Evolutionary conservation across 2,329 filamentous ascomycete species (phyloP), one percentile per base, ranked within the genome.

Genomic region (Celoporthe dispersa): DNA sequence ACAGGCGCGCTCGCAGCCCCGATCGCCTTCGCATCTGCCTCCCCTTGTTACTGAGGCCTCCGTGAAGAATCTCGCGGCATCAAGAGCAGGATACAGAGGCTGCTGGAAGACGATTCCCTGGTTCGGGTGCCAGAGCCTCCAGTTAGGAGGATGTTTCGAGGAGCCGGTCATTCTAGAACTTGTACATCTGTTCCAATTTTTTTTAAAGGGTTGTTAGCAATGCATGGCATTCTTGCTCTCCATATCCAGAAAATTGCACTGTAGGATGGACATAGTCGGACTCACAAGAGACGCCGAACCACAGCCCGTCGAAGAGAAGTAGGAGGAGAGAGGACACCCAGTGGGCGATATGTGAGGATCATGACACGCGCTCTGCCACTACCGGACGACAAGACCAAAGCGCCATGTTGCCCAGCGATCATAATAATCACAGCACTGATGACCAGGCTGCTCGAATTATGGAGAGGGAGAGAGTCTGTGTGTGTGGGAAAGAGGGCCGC

Each of bases 101-200:
- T 64, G 72, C 41, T 67, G 73, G 71, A 83, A 84, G 2, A 81
- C 76, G 66, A 83, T 79, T 51, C 81, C 81, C 67, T 78, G 75
- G n/a, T 73, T 76, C 5, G 78, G 77, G 66, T 78, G 77, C 82
- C 82, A 84, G 37, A 78, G 73, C 64, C 76, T 77, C 62, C 73
- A 74, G 44, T 70, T 71, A 5, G 70, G 55, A 63, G 71, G 64
- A 5, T 64, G 57, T 39, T 64, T 67, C 12, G 66, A 51, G 44
- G 22, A 37, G 35, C 65, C 33, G 28, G 60, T 68, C 74, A 76
- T 76, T 39, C 33, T 76, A 51, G 25, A 12, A 28, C 12, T 25
- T n/a, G 5, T 62, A 66, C 60, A 60, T 68, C 53, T 57, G 28
- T 57, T 31, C 4, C 22, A 33, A 1, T 6, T 31, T 19, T 25